These are phyloP conservation scores for Sordariomycetes sp. DNA, from an alignment of 2,329 filamentous ascomycete genomes.

Conservation along the genomic window DNA sequence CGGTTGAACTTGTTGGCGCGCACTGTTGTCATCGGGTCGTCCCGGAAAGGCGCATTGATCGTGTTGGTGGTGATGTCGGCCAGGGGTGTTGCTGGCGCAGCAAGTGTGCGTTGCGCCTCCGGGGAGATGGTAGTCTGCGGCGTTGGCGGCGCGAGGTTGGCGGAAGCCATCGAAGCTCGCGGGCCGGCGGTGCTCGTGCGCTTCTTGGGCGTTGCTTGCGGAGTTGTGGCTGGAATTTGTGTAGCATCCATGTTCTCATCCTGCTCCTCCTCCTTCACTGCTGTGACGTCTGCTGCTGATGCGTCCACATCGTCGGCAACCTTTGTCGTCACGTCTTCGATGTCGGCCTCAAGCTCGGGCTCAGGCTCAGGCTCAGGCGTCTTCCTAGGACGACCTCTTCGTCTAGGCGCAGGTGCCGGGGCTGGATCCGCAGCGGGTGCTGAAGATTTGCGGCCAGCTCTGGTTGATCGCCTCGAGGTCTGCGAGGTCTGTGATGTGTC, in stretches of 20 bases:
- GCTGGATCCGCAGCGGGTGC: conserved; percentile 38
- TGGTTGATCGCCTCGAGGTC: conserved; percentile 19
- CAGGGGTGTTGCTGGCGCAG: conserved; percentile 47
- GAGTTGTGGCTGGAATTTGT: conserved; percentile 21
- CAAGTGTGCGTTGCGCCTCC: conserved; percentile 27
- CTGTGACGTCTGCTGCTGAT: conserved; percentile 3
- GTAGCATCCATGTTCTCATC: conserved; percentile 38
- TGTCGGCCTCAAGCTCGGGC: conserved; percentile 26
- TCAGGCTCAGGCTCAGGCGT: conserved; percentile 1
- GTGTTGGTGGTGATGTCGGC: conserved; percentile 63
- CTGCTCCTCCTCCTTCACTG: conserved; percentile 4
- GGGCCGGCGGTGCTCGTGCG: conserved; percentile 20
- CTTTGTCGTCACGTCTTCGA: conserved; percentile 20
- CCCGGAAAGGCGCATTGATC: conserved; percentile 37
- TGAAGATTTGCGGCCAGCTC: conserved; percentile 29
- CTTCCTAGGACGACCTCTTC: conserved; percentile 31
- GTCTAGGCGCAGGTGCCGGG: conserved; percentile 31
- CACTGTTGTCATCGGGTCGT: conserved; percentile 30
- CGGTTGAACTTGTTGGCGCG: conserved; percentile 70
- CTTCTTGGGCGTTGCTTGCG: conserved; percentile 9
- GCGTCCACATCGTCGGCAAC: not conserved
- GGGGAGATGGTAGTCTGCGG: conserved; percentile 48
- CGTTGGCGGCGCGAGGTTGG: conserved; percentile 28
- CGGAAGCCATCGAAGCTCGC: conserved; percentile 27
- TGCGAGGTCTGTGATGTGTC: conserved; percentile 31